A percentile compares a stretch with the other conserved stretches of the same genome.
phyloP scores from a whole-genome alignment of 23 red algal genomes.

The Cyanidioschyzon merolae region DNA sequence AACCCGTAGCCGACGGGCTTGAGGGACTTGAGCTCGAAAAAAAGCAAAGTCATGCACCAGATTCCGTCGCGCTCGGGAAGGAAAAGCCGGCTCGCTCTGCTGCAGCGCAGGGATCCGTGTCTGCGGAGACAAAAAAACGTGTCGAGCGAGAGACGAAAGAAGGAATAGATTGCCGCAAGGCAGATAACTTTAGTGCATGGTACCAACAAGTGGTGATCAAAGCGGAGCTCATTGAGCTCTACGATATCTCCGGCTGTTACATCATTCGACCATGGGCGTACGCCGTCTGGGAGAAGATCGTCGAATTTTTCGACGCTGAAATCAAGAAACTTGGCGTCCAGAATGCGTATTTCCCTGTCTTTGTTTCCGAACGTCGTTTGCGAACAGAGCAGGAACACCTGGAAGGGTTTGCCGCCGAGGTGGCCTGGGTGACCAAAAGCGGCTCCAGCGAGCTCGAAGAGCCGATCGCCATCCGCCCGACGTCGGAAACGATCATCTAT shows the following conservation, averaged over 20 bases:
- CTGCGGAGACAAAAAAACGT: neutral
- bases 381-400: slow-evolving; percentile 81
- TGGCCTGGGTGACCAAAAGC: slow-evolving; percentile 87
- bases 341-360: slow-evolving; percentile 94
- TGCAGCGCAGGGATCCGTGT: too few relatives aligned
- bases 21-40: too few relatives aligned
- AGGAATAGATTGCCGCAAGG: slow-evolving; percentile 75
- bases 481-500: slow-evolving; percentile 99
- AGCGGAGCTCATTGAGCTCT: slow-evolving; percentile 97
- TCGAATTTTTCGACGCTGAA: slow-evolving; percentile 63
- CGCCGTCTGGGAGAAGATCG: slow-evolving; percentile 85
- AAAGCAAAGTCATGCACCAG: too few relatives aligned
- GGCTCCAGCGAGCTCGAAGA: slow-evolving; percentile 74
- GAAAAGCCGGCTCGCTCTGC: too few relatives aligned
- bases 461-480: slow-evolving; percentile 85
- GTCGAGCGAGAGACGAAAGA: slow-evolving; percentile 49
- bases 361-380: slow-evolving; percentile 67
- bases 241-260: slow-evolving; percentile 92
- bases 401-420: slow-evolving; percentile 96
- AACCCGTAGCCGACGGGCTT: too few relatives aligned
- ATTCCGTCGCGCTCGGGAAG: too few relatives aligned
- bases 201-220: slow-evolving; percentile 79
- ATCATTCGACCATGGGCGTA: slow-evolving; percentile 85
- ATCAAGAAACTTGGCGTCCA: slow-evolving; percentile 95
- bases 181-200: slow-evolving; percentile 75